Conservation (phyloP, 768 basidiomycete genomes). For the Lentinula boryana region DNA sequence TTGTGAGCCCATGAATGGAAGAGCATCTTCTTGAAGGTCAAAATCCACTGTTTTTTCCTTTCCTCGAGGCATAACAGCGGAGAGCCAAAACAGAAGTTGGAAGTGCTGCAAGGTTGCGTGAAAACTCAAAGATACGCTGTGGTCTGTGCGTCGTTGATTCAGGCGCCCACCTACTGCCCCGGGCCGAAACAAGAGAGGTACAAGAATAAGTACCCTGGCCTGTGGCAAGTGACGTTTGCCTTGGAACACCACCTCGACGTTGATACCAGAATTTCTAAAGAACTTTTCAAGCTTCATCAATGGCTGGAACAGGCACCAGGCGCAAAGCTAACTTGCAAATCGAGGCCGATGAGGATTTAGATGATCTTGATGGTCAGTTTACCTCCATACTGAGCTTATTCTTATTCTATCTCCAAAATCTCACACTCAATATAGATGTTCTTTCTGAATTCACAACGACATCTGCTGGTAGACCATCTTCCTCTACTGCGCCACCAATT, state of each 20-base stretch:
- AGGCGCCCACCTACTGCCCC: neutral
- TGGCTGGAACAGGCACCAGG: neutral
- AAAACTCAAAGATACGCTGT: neutral
- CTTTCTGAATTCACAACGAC: constrained; percentile 35
- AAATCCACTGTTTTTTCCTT: neutral
- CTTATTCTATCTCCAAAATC: neutral
- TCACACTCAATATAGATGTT: constrained; percentile 28
- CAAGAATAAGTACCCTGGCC: neutral
- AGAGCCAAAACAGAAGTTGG: neutral
- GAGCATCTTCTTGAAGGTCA: neutral
- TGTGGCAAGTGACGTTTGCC: neutral
- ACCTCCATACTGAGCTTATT: neutral
- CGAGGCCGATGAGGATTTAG: constrained; percentile 43
- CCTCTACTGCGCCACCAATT: constrained; percentile 7
- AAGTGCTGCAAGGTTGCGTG: neutral
- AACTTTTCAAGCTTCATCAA: neutral
- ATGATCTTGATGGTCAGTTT: constrained; percentile 56
- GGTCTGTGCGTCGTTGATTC: neutral
- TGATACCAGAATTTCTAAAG: neutral
- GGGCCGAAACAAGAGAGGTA: neutral
- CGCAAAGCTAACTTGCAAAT: neutral
- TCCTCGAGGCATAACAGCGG: neutral
- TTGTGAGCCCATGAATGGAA: neutral
- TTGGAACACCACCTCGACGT: neutral
- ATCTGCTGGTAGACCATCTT: neutral